A percentile compares a stretch with the other conserved stretches of the same genome.
Evolutionary conservation across 192 early-diverging fungal genomes (phyloP).

Genomic region (Gonapodya sp.): DNA sequence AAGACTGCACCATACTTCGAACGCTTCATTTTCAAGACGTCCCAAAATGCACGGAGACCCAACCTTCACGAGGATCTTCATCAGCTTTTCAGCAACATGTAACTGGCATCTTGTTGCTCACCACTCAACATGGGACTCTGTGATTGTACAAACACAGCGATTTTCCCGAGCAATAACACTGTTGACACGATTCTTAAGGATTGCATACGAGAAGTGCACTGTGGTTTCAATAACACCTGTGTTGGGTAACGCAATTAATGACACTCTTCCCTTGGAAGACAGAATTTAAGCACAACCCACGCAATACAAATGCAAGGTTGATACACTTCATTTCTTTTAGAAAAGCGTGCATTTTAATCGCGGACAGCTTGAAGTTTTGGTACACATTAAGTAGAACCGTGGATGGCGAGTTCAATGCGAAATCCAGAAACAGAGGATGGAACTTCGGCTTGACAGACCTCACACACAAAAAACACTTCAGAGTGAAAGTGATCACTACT

Average conservation of each 20-base stretch:
- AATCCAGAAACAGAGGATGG: slow-evolving; percentile 56
- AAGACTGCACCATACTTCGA: background rate
- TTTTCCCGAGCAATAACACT: background rate
- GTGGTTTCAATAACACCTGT: background rate
- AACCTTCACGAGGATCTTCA: background rate
- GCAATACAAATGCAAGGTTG: background rate
- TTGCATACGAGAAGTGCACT: background rate
- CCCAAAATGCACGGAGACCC: background rate
- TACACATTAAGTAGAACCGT: slow-evolving; percentile 67
- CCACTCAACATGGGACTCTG: background rate
- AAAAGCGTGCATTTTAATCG: slow-evolving; percentile 40
- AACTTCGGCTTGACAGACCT: slow-evolving; percentile 52
- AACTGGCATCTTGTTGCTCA: background rate
- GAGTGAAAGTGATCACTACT: no score
- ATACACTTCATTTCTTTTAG: background rate
- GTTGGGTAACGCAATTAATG: no score
- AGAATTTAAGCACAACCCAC: background rate
- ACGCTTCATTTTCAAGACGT: background rate
- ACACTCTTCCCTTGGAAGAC: no score
- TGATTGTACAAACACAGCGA: background rate
- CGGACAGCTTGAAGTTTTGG: slow-evolving; percentile 63
- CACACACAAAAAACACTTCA: slow-evolving; percentile 19
- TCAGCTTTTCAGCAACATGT: background rate
- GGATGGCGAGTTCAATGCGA: slow-evolving; percentile 41
- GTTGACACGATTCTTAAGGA: background rate